Evolutionary conservation across 1,284 basidiomycete genomes (phyloP), one percentile per base, ranked within the genome.

Genomic region (Amylostereum areolatum): DNA sequence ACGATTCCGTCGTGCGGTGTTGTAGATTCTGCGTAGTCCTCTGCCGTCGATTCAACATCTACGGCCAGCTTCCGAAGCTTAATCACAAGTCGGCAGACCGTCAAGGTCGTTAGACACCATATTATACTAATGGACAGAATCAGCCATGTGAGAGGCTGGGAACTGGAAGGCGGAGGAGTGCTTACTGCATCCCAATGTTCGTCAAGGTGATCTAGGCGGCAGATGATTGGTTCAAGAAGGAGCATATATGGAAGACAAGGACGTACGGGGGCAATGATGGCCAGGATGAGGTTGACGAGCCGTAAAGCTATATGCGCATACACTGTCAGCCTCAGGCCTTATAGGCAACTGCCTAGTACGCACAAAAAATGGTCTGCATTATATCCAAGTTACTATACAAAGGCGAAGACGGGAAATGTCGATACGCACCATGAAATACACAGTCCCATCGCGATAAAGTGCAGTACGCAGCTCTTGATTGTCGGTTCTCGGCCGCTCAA

Each of bases 31-130:
- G 18, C 18, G 18, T 18, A 18, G 18, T 18, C 18, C 18, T 18
- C 18, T 18, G 18, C 18, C 18, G 18, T 18, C 18, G 18, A 18
- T 18, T 18, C 18, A 18, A 18, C 18, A 18, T 18, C 18, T 18
- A 18, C 18, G 18, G 18, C 18, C 18, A 18, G 18, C 18, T 18
- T 18, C 18, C 71, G 66, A 9, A 72, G 52, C 43, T 70, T 65
- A 41, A 74, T 47, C 25, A 74, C 60, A 36, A 74, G 64, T 8
- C 63, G 64, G 3, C 67, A 60, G 12, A 69, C 58, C 11, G 68
- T 68, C 2, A 70, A 56, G 31, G 68, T 71, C 34, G 61, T 63
- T 5, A 63, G 43, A 45, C 66, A 65, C 69, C 70, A 74, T 6
- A 71, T 52, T 53, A 73, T 67, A 50, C 73, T 75, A 47, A 6